Percentiles rank a stretch among this genome's conserved stretches.
Evolutionary conservation across 2,329 filamentous ascomycete genomes (phyloP).

Genomic region (Raffaelea deltoideospora): DNA sequence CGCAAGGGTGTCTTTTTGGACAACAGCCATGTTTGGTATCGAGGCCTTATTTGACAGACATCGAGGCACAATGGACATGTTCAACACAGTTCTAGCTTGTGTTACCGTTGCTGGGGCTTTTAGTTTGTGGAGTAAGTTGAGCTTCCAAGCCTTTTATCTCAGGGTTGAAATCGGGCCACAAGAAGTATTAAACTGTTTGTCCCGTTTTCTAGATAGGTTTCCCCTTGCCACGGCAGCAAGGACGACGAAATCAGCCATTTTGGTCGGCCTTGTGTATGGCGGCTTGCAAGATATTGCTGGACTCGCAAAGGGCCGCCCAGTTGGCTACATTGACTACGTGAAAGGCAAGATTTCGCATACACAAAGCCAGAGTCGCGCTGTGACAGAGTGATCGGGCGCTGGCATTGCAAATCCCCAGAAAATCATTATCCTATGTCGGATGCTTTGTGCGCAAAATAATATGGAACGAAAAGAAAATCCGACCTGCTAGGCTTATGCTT

Average conservation of each 20-base stretch:
- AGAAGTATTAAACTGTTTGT: too few species aligned
- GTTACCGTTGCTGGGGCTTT: slow-evolving; percentile 75
- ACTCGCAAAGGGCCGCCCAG: slow-evolving; percentile 51
- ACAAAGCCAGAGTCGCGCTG: too few species aligned
- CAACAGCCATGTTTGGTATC: slow-evolving; percentile 59
- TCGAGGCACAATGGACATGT: slow-evolving; percentile 53
- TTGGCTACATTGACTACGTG: slow-evolving; percentile 60
- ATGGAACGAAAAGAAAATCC: too few species aligned
- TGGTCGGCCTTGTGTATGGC: slow-evolving; percentile 68
- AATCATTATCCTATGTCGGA: too few species aligned
- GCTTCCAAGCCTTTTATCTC: not conserved
- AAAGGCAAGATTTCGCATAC: slow-evolving; percentile 18
- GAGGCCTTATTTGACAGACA: slow-evolving; percentile 76
- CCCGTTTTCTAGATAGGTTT: slow-evolving; percentile 62
- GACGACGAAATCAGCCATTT: slow-evolving; percentile 65
- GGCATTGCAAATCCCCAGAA: too few species aligned
- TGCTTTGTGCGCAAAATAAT: too few species aligned
- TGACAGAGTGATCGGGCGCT: too few species aligned
- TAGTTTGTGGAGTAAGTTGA: slow-evolving; percentile 62
- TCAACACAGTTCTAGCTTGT: slow-evolving; percentile 70
- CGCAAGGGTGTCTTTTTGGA: slow-evolving; percentile 54
- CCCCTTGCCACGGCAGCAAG: slow-evolving; percentile 61
- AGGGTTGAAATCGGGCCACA: too few species aligned
- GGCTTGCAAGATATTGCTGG: slow-evolving; percentile 63
- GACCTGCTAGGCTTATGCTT: too few species aligned